phyloP scores from a whole-genome alignment of 1,139 yeast species.

The Suhomyces coccinellae region DNA sequence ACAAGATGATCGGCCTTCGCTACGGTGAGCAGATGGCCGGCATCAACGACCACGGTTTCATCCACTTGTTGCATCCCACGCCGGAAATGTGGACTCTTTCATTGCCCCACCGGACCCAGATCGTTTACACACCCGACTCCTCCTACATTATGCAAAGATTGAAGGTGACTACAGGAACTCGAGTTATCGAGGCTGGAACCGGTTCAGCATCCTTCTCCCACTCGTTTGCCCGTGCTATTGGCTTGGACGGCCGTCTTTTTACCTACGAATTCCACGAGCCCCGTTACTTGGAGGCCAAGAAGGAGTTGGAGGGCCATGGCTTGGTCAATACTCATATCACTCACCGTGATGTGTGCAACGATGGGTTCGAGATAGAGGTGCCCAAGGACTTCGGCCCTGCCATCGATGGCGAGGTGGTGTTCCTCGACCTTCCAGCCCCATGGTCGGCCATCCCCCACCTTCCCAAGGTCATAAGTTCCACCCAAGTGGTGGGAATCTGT shows the following conservation, averaged over 20 bases:
- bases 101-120: constrained; percentile 95
- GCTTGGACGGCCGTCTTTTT: constrained; percentile 61
- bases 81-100: constrained; percentile 96
- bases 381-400: constrained; percentile 33
- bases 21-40: constrained; percentile 89
- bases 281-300: constrained; percentile 73
- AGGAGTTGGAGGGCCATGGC: constrained; percentile 75
- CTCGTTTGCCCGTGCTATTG: constrained; percentile 81
- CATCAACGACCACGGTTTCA: constrained; percentile 77
- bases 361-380: constrained; percentile 66
- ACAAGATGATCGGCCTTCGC: constrained; percentile 73
- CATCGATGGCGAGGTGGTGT: constrained; percentile 49
- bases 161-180: constrained; percentile 68
- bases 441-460: constrained; percentile 93
- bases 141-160: constrained; percentile 84
- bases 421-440: constrained; percentile 93
- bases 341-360: constrained; percentile 89
- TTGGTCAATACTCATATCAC: constrained; percentile 55
- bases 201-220: constrained; percentile 97
- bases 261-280: constrained; percentile 92
- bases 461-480: constrained; percentile 55
- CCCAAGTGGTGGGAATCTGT: constrained; percentile 66
- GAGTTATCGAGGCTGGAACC: constrained; percentile 95
- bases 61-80: constrained; percentile 85
- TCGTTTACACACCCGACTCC: constrained; percentile 94